Conservation (phyloP, 2,329 filamentous ascomycete species). For the Xylariaceae sp. region DNA sequence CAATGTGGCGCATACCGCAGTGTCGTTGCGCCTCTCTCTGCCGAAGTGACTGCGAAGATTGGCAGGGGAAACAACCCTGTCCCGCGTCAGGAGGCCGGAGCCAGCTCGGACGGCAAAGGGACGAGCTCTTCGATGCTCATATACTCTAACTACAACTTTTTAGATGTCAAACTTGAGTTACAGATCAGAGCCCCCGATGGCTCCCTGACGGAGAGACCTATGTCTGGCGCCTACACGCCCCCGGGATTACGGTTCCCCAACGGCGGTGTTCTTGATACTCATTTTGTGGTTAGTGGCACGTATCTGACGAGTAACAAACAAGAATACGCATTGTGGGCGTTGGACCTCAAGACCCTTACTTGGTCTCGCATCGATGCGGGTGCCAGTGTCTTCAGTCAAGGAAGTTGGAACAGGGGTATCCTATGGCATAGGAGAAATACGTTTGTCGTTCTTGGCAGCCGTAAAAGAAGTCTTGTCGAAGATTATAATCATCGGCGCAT, state of each 20-base stretch:
- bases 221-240: slow-evolving; percentile 81
- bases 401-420: slow-evolving; percentile 95
- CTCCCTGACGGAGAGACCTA: slow-evolving; percentile 75
- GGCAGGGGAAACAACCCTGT: slow-evolving; percentile 51
- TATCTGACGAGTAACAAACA: slow-evolving; percentile 97
- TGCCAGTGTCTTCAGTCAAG: slow-evolving; percentile 88
- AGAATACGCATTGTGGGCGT: slow-evolving; percentile 93
- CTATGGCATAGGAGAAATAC: slow-evolving; percentile 90
- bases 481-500: slow-evolving; percentile 98
- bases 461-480: slow-evolving; percentile 88
- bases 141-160: slow-evolving; percentile 98
- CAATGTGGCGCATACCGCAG: slow-evolving; percentile 96
- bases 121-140: slow-evolving; percentile 77
- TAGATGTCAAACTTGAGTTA: slow-evolving; percentile 93
- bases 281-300: slow-evolving; percentile 95
- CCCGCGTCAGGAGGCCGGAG: slow-evolving; percentile 40
- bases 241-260: slow-evolving; percentile 94
- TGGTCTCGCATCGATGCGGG: slow-evolving; percentile 97
- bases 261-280: slow-evolving; percentile 88
- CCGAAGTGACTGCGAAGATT: slow-evolving; percentile 59
- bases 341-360: slow-evolving; percentile 80
- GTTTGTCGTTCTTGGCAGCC: slow-evolving; percentile 91
- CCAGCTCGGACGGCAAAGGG: slow-evolving; percentile 52
- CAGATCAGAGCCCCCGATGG: slow-evolving; percentile 85
- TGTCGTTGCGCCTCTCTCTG: slow-evolving; percentile 79